Conservation (phyloP, 345 rosid species). For the Odontarrhena argentea region DNA sequence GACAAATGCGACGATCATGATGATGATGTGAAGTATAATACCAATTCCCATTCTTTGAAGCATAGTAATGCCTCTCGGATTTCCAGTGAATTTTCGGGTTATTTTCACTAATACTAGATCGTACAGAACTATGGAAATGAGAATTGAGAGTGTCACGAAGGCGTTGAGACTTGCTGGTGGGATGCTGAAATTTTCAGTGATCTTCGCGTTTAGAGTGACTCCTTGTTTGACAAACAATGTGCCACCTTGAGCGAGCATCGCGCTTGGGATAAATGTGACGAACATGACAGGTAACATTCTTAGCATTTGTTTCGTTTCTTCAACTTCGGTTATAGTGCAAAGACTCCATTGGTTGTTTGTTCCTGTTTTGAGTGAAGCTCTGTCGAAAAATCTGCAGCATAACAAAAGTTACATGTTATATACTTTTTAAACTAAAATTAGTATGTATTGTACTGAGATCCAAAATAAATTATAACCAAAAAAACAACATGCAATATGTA, state of each 20-base stretch:
- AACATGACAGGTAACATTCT: conserved; percentile 69
- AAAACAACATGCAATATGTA: too few relatives aligned
- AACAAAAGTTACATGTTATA: conserved; percentile 1
- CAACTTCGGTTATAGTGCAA: conserved; percentile 76
- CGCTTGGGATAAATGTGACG: conserved; percentile 60
- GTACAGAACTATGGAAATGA: conserved; percentile 59
- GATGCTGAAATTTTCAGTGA: conserved; percentile 62
- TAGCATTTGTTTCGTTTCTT: conserved; percentile 86
- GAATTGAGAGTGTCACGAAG: conserved; percentile 71
- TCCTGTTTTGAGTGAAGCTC: conserved; percentile 63
- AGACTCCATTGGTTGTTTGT: conserved; percentile 54
- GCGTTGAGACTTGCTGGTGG: conserved; percentile 68
- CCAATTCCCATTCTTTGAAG: conserved; percentile 36
- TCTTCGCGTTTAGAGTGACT: conserved; percentile 49
- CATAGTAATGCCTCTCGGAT: conserved; percentile 35
- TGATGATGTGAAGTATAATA: conserved; percentile 52
- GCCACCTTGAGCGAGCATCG: conserved; percentile 45
- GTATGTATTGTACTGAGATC: not conserved
- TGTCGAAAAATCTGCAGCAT: conserved; percentile 57
- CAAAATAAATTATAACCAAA: too few relatives aligned
- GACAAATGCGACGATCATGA: conserved; percentile 65
- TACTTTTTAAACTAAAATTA: too few relatives aligned
- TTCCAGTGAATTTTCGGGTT: conserved; percentile 50
- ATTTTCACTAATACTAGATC: conserved; percentile 58
- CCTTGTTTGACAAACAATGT: conserved; percentile 81